These are phyloP conservation scores for Trichoderma aggressivum DNA, from an alignment of 2,329 filamentous ascomycete species.

Conservation along the genomic window DNA sequence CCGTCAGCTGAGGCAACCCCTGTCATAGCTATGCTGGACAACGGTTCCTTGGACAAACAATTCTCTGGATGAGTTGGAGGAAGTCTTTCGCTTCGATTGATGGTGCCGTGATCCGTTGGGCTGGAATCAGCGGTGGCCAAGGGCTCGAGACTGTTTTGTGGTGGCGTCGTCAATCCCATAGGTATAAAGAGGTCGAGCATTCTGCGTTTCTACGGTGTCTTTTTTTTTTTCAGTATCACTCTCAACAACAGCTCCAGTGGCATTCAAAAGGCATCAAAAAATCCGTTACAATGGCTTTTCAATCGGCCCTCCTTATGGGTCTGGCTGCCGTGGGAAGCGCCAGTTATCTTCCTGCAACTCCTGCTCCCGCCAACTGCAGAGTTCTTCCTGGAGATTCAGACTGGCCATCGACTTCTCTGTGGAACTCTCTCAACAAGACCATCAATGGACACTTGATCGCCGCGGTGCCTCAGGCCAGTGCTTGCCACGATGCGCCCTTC, in stretches of 20 bases:
- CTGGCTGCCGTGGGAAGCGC: not conserved
- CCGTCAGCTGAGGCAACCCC: not conserved
- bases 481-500: slow-evolving; percentile 42
- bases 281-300: not conserved
- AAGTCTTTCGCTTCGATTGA: not conserved
- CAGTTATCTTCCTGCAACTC: not conserved
- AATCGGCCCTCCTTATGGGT: not conserved
- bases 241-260: not conserved
- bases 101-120: not conserved
- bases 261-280: not conserved
- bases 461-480: slow-evolving; percentile 47
- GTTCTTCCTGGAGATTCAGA: slow-evolving; percentile 50
- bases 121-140: not conserved
- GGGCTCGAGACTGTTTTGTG: not conserved
- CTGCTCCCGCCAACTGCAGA: not conserved
- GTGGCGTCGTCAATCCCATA: not conserved
- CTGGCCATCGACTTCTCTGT: slow-evolving; percentile 45
- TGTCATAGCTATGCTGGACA: not conserved
- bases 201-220: not conserved
- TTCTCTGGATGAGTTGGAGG: not conserved
- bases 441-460: slow-evolving; percentile 39
- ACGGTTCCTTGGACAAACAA: not conserved
- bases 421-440: not conserved
- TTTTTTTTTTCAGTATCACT: not conserved
- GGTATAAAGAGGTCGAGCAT: not conserved